Evolutionary conservation across 1,284 basidiomycete species (phyloP).

Genomic region (Ustilago loliicola): DNA sequence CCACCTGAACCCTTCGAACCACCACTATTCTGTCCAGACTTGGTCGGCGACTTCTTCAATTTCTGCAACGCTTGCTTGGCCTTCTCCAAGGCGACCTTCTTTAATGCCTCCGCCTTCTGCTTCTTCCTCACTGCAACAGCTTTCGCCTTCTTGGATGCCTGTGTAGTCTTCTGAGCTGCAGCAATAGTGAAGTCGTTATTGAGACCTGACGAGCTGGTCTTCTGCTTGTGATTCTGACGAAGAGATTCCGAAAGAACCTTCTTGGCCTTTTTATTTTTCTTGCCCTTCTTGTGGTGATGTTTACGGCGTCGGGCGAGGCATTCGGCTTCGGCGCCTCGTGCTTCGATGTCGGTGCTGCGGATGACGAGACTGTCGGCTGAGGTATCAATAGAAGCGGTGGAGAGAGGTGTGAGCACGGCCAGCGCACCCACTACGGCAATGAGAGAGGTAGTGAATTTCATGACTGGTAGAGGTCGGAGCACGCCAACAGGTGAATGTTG

Average conservation of each 20-base stretch:
- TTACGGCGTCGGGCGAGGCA: conserved; percentile 6
- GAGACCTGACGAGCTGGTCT: conserved; percentile 12
- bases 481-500: not conserved
- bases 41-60: not conserved
- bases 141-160: conserved; percentile 2
- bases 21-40: not conserved
- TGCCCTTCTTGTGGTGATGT: conserved; percentile 30
- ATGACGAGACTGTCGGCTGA: conserved; percentile 2
- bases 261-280: conserved; percentile 21
- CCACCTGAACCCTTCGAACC: not conserved
- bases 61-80: not conserved
- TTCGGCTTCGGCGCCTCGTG: not conserved
- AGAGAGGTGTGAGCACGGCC: conserved; percentile 26
- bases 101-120: not conserved
- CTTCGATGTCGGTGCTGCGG: not conserved
- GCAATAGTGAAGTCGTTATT: not conserved
- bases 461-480: not conserved
- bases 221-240: conserved; percentile 8
- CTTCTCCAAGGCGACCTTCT: not conserved
- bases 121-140: not conserved
- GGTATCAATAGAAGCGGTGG: not conserved
- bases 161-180: not conserved
- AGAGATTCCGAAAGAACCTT: not conserved
- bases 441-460: conserved; percentile 23
- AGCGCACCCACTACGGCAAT: conserved; percentile 25